Conservation (phyloP, 2,329 filamentous ascomycete species). For the Dothistroma septosporum region DNA sequence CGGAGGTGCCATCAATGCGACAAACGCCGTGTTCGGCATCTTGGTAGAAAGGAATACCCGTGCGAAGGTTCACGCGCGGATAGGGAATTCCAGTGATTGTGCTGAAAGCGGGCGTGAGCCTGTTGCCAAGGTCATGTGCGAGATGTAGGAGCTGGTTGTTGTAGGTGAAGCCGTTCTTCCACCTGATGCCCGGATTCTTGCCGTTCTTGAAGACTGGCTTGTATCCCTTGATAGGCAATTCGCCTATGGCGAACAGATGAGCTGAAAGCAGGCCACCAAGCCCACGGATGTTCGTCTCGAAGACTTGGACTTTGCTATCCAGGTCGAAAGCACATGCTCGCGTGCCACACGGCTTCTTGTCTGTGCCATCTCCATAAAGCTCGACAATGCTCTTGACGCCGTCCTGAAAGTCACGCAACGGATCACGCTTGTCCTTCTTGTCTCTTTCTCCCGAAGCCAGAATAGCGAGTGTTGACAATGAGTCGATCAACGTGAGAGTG, state of each 20-base stretch:
- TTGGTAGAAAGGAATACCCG: slow-evolving; percentile 86
- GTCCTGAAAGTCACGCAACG: slow-evolving; percentile 64
- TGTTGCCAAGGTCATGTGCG: slow-evolving; percentile 76
- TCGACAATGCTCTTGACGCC: slow-evolving; percentile 71
- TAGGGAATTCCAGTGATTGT: slow-evolving; percentile 90
- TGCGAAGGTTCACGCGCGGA: slow-evolving; percentile 83
- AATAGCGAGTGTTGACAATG: slow-evolving; percentile 87
- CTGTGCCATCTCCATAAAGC: slow-evolving; percentile 80
- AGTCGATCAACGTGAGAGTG: slow-evolving; percentile 91
- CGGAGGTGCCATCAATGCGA: slow-evolving; percentile 38
- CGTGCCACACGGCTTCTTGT: slow-evolving; percentile 65
- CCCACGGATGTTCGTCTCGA: slow-evolving; percentile 94
- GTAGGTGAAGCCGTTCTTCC: slow-evolving; percentile 63
- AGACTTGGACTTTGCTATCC: slow-evolving; percentile 97
- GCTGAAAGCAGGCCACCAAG: slow-evolving; percentile 87
- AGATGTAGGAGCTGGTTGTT: slow-evolving; percentile 87
- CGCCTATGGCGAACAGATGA: slow-evolving; percentile 87
- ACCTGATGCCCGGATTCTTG: slow-evolving; percentile 41
- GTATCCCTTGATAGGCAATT: slow-evolving; percentile 81
- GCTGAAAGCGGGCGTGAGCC: slow-evolving; percentile 86
- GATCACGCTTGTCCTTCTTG: slow-evolving; percentile 44
- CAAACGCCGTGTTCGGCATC: slow-evolving; percentile 49
- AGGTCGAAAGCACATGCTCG: slow-evolving; percentile 81
- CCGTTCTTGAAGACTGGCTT: slow-evolving; percentile 45
- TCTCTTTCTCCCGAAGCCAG: slow-evolving; percentile 66